Evolutionary conservation across 1,284 basidiomycete species (phyloP).

Genomic region (Neonothopanus nambi): DNA sequence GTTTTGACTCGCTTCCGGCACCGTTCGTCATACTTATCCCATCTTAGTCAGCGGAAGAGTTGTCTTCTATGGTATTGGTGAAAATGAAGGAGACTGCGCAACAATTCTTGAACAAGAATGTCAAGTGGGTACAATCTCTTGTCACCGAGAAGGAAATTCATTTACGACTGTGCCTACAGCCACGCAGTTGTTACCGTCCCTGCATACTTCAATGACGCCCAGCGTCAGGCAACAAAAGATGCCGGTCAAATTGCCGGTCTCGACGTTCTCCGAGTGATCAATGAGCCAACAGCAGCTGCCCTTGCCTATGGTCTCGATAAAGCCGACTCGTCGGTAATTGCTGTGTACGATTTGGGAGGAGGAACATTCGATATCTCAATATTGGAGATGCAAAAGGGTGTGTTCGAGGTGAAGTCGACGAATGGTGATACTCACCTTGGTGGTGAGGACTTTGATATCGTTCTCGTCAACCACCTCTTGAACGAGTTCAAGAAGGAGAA

Average conservation of each 20-base stretch:
- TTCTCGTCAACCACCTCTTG: conserved; percentile 86
- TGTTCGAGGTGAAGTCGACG: conserved; percentile 99
- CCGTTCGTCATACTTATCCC: conserved; percentile 7
- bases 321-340: conserved; percentile 82
- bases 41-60: conserved; percentile 74
- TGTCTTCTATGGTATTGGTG: conserved; percentile 82
- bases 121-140: conserved; percentile 69
- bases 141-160: not conserved
- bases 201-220: conserved; percentile 99
- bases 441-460: conserved; percentile 97
- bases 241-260: conserved; percentile 97
- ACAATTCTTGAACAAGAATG: conserved; percentile 88
- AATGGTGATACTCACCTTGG: conserved; percentile 99
- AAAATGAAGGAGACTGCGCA: conserved; percentile 98
- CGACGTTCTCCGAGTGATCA: conserved; percentile 97
- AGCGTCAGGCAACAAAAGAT: conserved; percentile 97
- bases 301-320: conserved; percentile 95
- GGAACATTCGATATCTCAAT: conserved; percentile 99
- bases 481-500: conserved; percentile 94
- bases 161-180: conserved; percentile 35
- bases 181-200: conserved; percentile 92
- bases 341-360: conserved; percentile 95
- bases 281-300: conserved; percentile 97
- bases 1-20: conserved; percentile 28
- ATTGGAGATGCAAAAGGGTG: conserved; percentile 98